These are phyloP conservation scores for Clonostachys chloroleuca DNA, from an alignment of 2,329 filamentous ascomycete species.

Conservation along the genomic window DNA sequence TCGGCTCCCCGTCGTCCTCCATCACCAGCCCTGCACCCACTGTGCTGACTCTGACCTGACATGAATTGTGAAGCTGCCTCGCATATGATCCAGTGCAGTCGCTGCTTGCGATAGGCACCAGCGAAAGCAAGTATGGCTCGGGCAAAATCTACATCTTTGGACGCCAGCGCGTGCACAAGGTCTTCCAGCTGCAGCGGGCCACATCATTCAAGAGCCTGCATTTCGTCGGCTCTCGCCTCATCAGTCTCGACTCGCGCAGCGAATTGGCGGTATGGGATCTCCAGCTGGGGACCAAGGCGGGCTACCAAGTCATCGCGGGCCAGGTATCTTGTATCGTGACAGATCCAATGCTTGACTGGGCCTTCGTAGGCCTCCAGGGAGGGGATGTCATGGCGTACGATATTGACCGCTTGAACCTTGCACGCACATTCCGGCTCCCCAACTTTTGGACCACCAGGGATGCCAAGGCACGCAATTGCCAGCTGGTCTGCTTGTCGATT, in stretches of 20 bases:
- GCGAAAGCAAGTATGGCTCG: constrained; percentile 77
- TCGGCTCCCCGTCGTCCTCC: constrained; percentile 10
- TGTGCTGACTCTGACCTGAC: neutral
- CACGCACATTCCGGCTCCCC: constrained; percentile 71
- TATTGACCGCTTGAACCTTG: constrained; percentile 71
- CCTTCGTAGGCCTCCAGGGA: constrained; percentile 75
- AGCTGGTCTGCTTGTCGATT: constrained; percentile 74
- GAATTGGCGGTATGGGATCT: constrained; percentile 83
- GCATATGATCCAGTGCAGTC: constrained; percentile 94
- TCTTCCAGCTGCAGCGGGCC: constrained; percentile 65
- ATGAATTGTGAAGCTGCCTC: constrained; percentile 56
- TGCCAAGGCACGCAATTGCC: constrained; percentile 52
- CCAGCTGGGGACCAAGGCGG: constrained; percentile 60
- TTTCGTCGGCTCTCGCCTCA: constrained; percentile 80
- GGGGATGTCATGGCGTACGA: constrained; percentile 93
- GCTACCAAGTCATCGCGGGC: constrained; percentile 72
- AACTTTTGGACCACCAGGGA: constrained; percentile 81
- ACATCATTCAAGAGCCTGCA: constrained; percentile 74
- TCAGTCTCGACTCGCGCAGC: constrained; percentile 82
- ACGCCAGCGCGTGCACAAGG: constrained; percentile 72
- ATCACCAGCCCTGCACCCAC: neutral
- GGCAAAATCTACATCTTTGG: constrained; percentile 90
- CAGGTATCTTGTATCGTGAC: constrained; percentile 70
- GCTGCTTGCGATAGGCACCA: constrained; percentile 86
- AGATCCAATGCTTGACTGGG: constrained; percentile 92